Percentiles rank a stretch among this genome's conserved stretches.
Evolutionary conservation across 257 asterid genomes (phyloP).

Genomic region (Solanum commersonii): DNA sequence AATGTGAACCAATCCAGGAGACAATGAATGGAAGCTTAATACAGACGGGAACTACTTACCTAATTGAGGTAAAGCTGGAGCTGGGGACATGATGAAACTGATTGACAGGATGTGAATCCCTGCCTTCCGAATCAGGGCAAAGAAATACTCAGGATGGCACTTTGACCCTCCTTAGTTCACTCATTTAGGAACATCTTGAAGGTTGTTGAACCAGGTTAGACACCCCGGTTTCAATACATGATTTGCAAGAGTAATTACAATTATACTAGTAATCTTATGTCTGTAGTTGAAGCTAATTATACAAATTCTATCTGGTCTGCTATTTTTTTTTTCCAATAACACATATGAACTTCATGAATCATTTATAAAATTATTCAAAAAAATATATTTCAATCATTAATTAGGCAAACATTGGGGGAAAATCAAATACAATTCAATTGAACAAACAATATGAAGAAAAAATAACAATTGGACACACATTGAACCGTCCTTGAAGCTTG

Average conservation of each 20-base stretch:
- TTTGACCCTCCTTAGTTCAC: too few relatives aligned
- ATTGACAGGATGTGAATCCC: too few relatives aligned
- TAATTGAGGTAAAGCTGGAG: neutral
- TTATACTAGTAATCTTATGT: neutral
- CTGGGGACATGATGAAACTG: neutral
- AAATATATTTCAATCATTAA: neutral
- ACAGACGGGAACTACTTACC: neutral
- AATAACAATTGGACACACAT: neutral
- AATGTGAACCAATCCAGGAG: neutral
- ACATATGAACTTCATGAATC: neutral
- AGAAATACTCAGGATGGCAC: too few relatives aligned
- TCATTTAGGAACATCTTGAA: too few relatives aligned
- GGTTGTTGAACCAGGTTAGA: neutral
- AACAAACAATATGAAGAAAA: neutral
- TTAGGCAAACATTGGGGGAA: neutral
- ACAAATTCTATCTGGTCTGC: neutral
- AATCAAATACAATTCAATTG: neutral
- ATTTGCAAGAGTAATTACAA: neutral
- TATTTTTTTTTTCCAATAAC: too few relatives aligned
- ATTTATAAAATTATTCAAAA: neutral
- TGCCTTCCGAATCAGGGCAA: too few relatives aligned
- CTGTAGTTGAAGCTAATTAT: neutral
- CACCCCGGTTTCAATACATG: neutral
- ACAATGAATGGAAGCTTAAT: neutral
- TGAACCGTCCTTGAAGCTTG: too few relatives aligned